Percentiles rank a stretch among this genome's conserved stretches.
phyloP scores from a whole-genome alignment of 495 filamentous ascomycete genomes.

The Corynascus novoguineensis region DNA sequence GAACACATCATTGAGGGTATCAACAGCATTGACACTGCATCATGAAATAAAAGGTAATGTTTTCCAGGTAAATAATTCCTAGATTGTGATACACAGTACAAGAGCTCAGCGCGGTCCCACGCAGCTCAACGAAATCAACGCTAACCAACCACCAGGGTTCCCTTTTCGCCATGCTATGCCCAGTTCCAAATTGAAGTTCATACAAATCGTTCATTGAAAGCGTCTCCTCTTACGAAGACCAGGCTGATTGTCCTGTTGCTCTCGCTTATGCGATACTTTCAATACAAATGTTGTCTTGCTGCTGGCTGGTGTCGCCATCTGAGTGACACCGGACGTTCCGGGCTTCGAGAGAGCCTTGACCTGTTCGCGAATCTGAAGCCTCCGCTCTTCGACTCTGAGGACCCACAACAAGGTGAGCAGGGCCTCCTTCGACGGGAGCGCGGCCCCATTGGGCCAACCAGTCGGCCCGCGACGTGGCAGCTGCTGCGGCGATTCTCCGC shows the following conservation, averaged over 20 bases:
- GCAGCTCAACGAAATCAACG: not conserved
- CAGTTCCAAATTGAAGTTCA: constrained; percentile 10
- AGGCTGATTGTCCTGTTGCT: not conserved
- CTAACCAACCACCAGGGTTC: not conserved
- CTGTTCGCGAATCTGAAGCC: constrained; percentile 23
- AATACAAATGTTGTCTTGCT: constrained; percentile 18
- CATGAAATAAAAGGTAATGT: not conserved
- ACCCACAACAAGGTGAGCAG: constrained; percentile 51
- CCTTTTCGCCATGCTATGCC: constrained; percentile 11
- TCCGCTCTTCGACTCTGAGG: constrained; percentile 45
- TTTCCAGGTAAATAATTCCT: too few relatives aligned
- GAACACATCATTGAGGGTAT: too few relatives aligned
- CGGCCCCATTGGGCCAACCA: constrained; percentile 38
- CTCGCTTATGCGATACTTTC: constrained; percentile 19
- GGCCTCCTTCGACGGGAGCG: constrained; percentile 47
- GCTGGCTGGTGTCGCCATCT: constrained; percentile 17
- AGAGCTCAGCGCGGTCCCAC: constrained; percentile 11
- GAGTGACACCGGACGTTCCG: constrained; percentile 23
- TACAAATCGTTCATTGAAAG: constrained; percentile 17
- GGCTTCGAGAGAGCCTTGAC: constrained; percentile 21
- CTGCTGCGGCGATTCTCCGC: constrained; percentile 32
- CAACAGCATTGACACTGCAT: too few relatives aligned
- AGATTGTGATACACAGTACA: constrained; percentile 3
- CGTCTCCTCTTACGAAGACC: constrained; percentile 3
- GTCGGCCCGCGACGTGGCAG: constrained; percentile 32